Evolutionary conservation across 2,329 filamentous ascomycete genomes (phyloP).

Genomic region (Trichoderma sp.): DNA sequence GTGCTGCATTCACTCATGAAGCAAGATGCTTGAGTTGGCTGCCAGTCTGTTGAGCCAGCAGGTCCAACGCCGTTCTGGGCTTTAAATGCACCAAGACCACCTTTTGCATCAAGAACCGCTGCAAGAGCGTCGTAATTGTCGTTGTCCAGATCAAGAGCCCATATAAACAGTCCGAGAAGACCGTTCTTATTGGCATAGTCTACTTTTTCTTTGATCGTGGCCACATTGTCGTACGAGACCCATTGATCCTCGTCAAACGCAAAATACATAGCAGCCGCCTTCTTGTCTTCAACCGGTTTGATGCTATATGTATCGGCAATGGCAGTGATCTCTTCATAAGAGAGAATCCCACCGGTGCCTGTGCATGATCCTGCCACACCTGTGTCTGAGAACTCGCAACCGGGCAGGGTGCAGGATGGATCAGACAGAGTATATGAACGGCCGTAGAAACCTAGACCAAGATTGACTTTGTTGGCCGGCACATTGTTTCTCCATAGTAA

Average conservation of each 20-base stretch:
- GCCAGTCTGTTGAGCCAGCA: neutral
- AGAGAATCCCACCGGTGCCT: neutral
- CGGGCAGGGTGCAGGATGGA: neutral
- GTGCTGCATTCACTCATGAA: neutral
- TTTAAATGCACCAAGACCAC: neutral
- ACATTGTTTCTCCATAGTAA: neutral
- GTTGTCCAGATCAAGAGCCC: neutral
- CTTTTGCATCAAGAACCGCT: neutral
- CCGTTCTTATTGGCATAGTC: neutral
- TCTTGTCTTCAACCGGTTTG: neutral
- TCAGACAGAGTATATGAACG: neutral
- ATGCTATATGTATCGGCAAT: neutral
- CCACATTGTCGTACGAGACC: neutral
- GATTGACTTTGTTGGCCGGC: neutral
- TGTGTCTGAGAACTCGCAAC: neutral
- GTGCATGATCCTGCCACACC: neutral
- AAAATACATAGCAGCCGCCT: neutral
- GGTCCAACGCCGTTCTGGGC: neutral
- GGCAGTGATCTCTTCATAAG: neutral
- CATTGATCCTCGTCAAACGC: neutral
- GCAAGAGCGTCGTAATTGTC: neutral
- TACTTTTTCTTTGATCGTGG: neutral
- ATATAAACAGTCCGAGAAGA: neutral
- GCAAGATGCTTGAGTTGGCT: neutral
- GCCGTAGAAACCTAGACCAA: neutral